Evolutionary conservation across 805 yeast genomes (phyloP).

Genomic region (Pichia phayaonensis): DNA sequence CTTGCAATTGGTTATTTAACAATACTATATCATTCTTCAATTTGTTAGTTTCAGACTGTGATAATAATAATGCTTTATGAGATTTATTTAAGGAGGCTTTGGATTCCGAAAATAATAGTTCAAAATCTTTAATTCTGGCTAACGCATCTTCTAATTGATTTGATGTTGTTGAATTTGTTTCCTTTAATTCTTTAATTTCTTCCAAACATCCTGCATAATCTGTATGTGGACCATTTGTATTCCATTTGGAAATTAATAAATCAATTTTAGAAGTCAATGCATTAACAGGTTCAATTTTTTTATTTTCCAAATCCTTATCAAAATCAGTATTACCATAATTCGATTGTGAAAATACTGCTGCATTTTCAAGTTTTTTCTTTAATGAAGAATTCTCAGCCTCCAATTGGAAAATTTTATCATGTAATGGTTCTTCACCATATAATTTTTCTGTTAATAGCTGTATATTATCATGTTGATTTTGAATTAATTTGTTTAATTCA

Average conservation of each 20-base stretch:
- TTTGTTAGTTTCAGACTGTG: conserved; percentile 63
- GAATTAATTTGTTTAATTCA: conserved; percentile 46
- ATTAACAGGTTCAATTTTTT: background rate
- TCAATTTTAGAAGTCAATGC: background rate
- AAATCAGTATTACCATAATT: background rate
- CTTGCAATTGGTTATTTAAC: conserved; percentile 61
- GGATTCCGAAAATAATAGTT: conserved; percentile 65
- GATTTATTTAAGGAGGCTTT: conserved; percentile 66
- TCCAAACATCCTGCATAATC: background rate
- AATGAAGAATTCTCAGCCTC: conserved; percentile 38
- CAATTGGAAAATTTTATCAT: conserved; percentile 41
- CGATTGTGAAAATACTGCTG: background rate
- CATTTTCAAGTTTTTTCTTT: conserved; percentile 29
- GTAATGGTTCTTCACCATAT: conserved; percentile 35
- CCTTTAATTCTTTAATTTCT: background rate
- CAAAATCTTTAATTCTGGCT: conserved; percentile 31
- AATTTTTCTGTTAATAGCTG: conserved; percentile 34
- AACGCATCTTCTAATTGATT: conserved; percentile 22
- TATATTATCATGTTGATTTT: conserved; percentile 43
- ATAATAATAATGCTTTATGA: conserved; percentile 62
- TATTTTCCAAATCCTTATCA: background rate
- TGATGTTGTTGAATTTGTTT: conserved; percentile 24
- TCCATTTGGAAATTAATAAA: conserved; percentile 14
- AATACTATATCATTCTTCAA: conserved; percentile 49
- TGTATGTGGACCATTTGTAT: background rate